These are phyloP conservation scores for Corynascus novoguineensis DNA, from an alignment of 495 filamentous ascomycete genomes.

Conservation along the genomic window DNA sequence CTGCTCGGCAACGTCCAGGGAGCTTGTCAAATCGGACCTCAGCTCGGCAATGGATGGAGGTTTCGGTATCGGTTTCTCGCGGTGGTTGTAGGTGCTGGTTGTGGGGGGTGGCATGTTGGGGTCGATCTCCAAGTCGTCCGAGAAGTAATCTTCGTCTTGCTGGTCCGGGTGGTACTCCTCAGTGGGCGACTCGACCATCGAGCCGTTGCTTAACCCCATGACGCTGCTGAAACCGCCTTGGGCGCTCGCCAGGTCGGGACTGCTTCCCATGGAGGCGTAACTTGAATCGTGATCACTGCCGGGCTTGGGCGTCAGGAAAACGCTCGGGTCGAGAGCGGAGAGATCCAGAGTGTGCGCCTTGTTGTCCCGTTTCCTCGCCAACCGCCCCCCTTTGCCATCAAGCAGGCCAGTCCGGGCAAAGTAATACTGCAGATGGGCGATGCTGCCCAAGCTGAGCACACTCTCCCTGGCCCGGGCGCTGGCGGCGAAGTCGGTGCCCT, in stretches of 20 bases:
- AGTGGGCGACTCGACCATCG: slow-evolving; percentile 53
- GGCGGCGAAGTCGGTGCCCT: slow-evolving; percentile 82
- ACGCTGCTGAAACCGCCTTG: slow-evolving; percentile 25
- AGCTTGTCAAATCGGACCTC: slow-evolving; percentile 63
- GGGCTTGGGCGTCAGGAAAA: slow-evolving; percentile 36
- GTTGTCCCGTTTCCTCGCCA: slow-evolving; percentile 63
- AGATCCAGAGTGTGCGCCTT: slow-evolving; percentile 47
- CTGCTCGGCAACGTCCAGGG: slow-evolving; percentile 60
- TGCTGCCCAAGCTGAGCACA: slow-evolving; percentile 91
- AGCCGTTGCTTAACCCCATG: slow-evolving; percentile 23
- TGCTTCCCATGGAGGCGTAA: slow-evolving; percentile 52
- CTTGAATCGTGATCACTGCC: slow-evolving; percentile 49
- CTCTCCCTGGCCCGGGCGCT: slow-evolving; percentile 87
- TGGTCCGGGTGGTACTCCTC: slow-evolving; percentile 48
- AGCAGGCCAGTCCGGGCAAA: slow-evolving; percentile 91
- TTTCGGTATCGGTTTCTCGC: slow-evolving; percentile 77
- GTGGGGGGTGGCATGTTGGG: slow-evolving; percentile 86
- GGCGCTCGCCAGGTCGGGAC: slow-evolving; percentile 45
- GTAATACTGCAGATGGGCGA: slow-evolving; percentile 96
- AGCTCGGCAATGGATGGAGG: slow-evolving; percentile 77
- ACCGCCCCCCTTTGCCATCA: slow-evolving; percentile 85
- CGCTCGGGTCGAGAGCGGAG: slow-evolving; percentile 36
- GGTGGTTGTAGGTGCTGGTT: slow-evolving; percentile 89
- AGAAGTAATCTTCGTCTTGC: slow-evolving; percentile 50
- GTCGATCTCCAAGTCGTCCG: slow-evolving; percentile 53